Conservation (phyloP, 441 rosid species). For the Populus hybrid region DNA sequence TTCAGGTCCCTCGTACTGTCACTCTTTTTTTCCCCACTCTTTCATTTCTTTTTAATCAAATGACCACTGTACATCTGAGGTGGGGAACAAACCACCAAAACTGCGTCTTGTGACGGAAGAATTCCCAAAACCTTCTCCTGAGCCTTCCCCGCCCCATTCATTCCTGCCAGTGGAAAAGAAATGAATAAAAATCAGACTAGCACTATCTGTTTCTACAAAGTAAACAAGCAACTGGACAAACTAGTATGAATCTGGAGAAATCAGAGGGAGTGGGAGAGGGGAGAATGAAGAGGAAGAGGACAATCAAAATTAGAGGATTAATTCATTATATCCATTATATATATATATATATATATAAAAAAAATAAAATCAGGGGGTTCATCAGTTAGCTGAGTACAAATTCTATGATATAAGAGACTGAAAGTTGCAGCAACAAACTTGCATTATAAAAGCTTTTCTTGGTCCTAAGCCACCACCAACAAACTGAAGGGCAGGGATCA, state of each 20-base stretch:
- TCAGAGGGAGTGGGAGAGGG: no score
- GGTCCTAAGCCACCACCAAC: background rate
- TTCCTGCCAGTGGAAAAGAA: conserved; percentile 42
- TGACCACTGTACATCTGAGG: conserved; percentile 74
- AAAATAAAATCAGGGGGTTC: background rate
- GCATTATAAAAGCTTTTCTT: background rate
- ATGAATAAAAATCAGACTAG: conserved; percentile 15
- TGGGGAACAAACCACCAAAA: conserved; percentile 51
- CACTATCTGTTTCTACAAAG: background rate
- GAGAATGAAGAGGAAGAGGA: no score
- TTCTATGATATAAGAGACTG: background rate
- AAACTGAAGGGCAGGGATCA: background rate
- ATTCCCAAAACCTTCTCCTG: conserved; percentile 50
- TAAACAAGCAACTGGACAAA: background rate
- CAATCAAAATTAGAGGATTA: no score
- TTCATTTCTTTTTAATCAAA: conserved; percentile 31
- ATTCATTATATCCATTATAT: no score
- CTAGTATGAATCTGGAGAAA: background rate
- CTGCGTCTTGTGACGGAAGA: conserved; percentile 33
- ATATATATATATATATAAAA: no score
- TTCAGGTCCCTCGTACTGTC: conserved; percentile 40
- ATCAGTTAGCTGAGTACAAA: background rate
- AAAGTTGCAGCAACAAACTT: background rate
- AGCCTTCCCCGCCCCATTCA: conserved; percentile 39
- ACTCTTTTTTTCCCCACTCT: background rate